A percentile compares a stretch with the other conserved stretches of the same genome.
Conservation (phyloP, 495 filamentous ascomycete species). For the Cudoniella acicularis region DNA sequence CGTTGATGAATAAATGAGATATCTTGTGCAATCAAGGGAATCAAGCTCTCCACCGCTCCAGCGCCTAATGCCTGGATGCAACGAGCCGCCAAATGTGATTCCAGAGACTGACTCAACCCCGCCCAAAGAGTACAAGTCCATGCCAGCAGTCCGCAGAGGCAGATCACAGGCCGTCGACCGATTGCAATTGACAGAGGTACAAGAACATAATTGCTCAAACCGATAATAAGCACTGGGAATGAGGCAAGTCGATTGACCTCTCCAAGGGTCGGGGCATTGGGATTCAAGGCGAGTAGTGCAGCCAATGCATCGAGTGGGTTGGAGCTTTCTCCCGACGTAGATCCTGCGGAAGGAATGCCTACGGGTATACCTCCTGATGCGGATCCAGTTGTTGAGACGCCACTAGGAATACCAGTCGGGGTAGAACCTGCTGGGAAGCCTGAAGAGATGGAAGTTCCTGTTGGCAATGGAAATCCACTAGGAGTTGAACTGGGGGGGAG, state of each 20-base stretch:
- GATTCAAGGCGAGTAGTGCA: neutral
- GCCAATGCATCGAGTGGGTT: neutral
- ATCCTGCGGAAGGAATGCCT: neutral
- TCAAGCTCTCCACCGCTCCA: conserved; percentile 26
- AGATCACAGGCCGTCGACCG: conserved; percentile 26
- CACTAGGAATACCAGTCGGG: neutral
- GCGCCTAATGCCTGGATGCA: conserved; percentile 25
- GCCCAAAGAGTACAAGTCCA: conserved; percentile 28
- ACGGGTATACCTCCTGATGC: neutral
- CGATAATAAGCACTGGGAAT: conserved; percentile 24
- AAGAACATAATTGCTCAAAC: conserved; percentile 25
- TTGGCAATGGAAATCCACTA: neutral
- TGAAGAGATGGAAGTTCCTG: neutral
- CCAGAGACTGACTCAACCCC: conserved; percentile 19
- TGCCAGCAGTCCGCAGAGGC: conserved; percentile 21
- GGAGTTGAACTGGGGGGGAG: neutral
- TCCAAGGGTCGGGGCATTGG: conserved; percentile 17
- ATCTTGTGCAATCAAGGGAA: conserved; percentile 28
- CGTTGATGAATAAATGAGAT: conserved; percentile 28
- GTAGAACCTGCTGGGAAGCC: neutral
- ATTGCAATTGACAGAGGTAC: conserved; percentile 27
- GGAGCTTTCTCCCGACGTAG: neutral
- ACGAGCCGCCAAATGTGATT: conserved; percentile 20
- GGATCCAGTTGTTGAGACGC: neutral
- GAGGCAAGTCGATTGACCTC: conserved; percentile 24